These are phyloP conservation scores for Moesziomyces sp. DNA, from an alignment of 1,284 basidiomycete species.

Conservation along the genomic window DNA sequence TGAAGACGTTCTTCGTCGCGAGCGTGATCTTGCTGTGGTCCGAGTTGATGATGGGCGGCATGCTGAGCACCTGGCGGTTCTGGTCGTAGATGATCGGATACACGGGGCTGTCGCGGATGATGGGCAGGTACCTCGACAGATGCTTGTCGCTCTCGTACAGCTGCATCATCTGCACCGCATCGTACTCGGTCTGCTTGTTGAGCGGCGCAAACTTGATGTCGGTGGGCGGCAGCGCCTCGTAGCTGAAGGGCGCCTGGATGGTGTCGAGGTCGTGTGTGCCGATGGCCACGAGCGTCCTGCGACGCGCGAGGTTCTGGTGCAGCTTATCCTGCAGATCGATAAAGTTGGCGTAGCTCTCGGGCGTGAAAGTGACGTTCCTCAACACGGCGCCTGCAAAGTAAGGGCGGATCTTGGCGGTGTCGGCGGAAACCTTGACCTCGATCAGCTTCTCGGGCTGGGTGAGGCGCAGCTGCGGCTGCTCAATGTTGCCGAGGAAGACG, in stretches of 20 bases:
- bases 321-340: conserved; percentile 97
- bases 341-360: conserved; percentile 91
- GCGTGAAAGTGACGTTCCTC: conserved; percentile 86
- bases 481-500: conserved; percentile 81
- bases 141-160: conserved; percentile 88
- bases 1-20: conserved; percentile 92
- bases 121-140: conserved; percentile 85
- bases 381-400: conserved; percentile 91
- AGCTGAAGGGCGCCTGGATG: conserved; percentile 84
- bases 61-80: conserved; percentile 85
- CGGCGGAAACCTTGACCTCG: conserved; percentile 48
- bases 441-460: conserved; percentile 50
- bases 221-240: conserved; percentile 87
- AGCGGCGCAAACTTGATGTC: conserved; percentile 90
- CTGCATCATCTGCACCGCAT: conserved; percentile 70
- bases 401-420: conserved; percentile 77
- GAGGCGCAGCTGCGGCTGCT: conserved; percentile 71
- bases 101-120: conserved; percentile 92
- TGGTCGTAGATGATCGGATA: conserved; percentile 98
- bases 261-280: conserved; percentile 98
- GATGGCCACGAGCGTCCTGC: conserved; percentile 91
- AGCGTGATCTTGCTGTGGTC: conserved; percentile 90
- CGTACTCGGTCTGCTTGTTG: conserved; percentile 76
- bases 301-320: conserved; percentile 92
- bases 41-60: conserved; percentile 84